Percentiles rank a stretch among this genome's conserved stretches.
phyloP scores from a whole-genome alignment of 1,139 yeast genomes.

The Kurtzmaniella quercitrusa region DNA sequence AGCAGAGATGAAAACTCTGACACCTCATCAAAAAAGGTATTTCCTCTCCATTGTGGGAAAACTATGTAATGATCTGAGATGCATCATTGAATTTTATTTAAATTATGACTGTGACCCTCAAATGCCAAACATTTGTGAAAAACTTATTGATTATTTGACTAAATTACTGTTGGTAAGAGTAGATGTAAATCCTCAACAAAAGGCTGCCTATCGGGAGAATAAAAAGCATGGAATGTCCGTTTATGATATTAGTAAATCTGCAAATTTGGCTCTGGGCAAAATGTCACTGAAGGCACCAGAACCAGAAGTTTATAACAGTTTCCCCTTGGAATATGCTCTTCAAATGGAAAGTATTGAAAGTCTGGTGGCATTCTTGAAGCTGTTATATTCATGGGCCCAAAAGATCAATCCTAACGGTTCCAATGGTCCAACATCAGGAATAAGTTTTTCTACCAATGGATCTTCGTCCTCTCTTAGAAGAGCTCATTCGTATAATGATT shows the following conservation, averaged over 20 bases:
- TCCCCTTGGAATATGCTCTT: conserved; percentile 78
- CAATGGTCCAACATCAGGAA: neutral
- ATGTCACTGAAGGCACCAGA: conserved; percentile 59
- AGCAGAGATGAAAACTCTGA: conserved; percentile 85
- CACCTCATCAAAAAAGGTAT: conserved; percentile 88
- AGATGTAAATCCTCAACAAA: conserved; percentile 68
- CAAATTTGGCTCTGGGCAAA: conserved; percentile 70
- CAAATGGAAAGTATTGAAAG: conserved; percentile 79
- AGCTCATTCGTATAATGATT: neutral
- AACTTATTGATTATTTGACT: conserved; percentile 72
- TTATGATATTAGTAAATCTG: conserved; percentile 68
- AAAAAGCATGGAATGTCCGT: conserved; percentile 61
- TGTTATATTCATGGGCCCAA: conserved; percentile 86
- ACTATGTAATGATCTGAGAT: conserved; percentile 82
- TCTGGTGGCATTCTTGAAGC: conserved; percentile 76
- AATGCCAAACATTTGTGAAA: conserved; percentile 83
- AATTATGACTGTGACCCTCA: conserved; percentile 91
- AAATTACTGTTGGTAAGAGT: conserved; percentile 67
- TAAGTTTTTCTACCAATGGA: neutral
- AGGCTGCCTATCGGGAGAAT: conserved; percentile 60
- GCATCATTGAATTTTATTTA: conserved; percentile 85
- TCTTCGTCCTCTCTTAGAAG: neutral
- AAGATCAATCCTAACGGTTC: conserved; percentile 42
- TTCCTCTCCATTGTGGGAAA: conserved; percentile 74
- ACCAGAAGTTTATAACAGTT: conserved; percentile 49